Evolutionary conservation across 2,329 filamentous ascomycete genomes (phyloP).

Genomic region (Diaporthe longicolla): DNA sequence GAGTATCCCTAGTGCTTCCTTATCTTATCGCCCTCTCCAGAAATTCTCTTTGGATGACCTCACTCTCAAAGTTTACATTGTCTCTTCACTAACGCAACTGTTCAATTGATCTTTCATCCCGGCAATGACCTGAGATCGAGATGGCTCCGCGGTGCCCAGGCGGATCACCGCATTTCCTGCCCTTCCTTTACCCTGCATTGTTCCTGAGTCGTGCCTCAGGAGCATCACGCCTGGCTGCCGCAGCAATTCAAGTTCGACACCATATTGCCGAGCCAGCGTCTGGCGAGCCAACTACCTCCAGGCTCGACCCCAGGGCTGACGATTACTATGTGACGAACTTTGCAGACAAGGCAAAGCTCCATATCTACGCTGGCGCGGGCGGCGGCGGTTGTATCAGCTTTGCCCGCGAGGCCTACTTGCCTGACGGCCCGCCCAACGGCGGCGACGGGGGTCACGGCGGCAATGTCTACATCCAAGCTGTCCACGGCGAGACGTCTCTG

Average conservation of each 20-base stretch:
- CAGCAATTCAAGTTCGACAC: slow-evolving; percentile 47
- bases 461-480: slow-evolving; percentile 93
- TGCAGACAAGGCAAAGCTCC: slow-evolving; percentile 86
- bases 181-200: slow-evolving; percentile 67
- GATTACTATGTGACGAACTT: slow-evolving; percentile 89
- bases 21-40: slow-evolving; percentile 40
- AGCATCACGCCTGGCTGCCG: slow-evolving; percentile 48
- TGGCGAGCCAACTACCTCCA: slow-evolving; percentile 60
- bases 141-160: slow-evolving; percentile 61
- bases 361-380: slow-evolving; percentile 82
- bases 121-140: slow-evolving; percentile 41
- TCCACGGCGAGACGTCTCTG: slow-evolving; percentile 90
- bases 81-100: background rate
- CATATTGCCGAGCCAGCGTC: slow-evolving; percentile 47
- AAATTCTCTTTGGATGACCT: slow-evolving; percentile 36
- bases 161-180: slow-evolving; percentile 55
- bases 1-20: slow-evolving; percentile 16
- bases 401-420: slow-evolving; percentile 88
- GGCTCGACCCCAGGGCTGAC: slow-evolving; percentile 84
- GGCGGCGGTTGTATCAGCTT: slow-evolving; percentile 97
- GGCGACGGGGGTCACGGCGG: slow-evolving; percentile 94
- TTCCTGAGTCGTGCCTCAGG: slow-evolving; percentile 48
- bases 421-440: slow-evolving; percentile 91
- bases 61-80: background rate
- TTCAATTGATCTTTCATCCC: slow-evolving; percentile 23